These are phyloP conservation scores for Coprinopsis strossmayeri DNA, from an alignment of 768 basidiomycete genomes.

Conservation along the genomic window DNA sequence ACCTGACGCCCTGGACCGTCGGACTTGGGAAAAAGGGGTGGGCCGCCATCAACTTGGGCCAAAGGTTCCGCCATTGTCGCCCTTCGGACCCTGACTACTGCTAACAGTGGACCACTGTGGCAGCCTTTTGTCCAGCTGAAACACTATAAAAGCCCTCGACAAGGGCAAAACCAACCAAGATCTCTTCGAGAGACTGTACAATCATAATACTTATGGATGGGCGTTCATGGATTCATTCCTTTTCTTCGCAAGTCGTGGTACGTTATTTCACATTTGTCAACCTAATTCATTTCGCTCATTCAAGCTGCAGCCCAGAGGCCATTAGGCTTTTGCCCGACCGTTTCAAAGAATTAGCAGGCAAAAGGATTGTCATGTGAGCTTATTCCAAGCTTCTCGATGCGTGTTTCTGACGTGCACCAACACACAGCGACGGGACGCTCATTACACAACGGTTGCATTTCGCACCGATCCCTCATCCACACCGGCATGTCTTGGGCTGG, in stretches of 20 bases:
- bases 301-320: constrained; percentile 49
- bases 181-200: too few species aligned
- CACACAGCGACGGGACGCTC: constrained; percentile 72
- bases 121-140: too few species aligned
- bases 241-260: constrained; percentile 67
- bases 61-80: too few species aligned
- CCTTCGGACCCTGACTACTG: too few species aligned
- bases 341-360: constrained; percentile 53
- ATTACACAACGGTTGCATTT: constrained; percentile 81
- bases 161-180: too few species aligned
- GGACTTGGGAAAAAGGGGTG: too few species aligned
- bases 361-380: constrained; percentile 68
- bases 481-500: constrained; percentile 77
- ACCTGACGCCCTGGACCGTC: too few species aligned
- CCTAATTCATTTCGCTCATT: background rate
- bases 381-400: constrained; percentile 7
- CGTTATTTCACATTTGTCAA: constrained; percentile 12
- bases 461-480: constrained; percentile 51
- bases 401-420: constrained; percentile 7
- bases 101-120: too few species aligned
- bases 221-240: constrained; percentile 63
- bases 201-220: too few species aligned
- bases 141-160: too few species aligned
- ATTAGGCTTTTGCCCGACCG: constrained; percentile 60
- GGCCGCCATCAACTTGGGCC: too few species aligned